Evolutionary conservation across 805 yeast species (phyloP).

Genomic region (Phaffomyces antillensis): DNA sequence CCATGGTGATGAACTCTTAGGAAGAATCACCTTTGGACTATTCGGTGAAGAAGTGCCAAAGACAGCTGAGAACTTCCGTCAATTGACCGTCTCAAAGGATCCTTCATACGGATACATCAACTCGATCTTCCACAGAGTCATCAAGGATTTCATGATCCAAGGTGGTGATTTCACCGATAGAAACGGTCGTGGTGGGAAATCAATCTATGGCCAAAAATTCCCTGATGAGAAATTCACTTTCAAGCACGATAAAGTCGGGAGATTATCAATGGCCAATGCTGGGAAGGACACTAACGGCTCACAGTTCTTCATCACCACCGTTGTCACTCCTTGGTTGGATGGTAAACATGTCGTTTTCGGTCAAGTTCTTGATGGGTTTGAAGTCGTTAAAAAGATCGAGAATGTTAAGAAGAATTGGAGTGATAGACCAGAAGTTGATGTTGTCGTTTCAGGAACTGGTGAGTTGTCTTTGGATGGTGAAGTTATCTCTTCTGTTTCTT

Average conservation of each 20-base stretch:
- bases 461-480: constrained; percentile 39
- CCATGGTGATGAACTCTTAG: constrained; percentile 71
- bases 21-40: constrained; percentile 80
- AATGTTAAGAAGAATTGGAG: constrained; percentile 58
- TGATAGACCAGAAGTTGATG: constrained; percentile 63
- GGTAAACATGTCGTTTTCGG: constrained; percentile 96
- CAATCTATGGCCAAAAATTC: constrained; percentile 68
- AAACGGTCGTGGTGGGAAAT: constrained; percentile 91
- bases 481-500: constrained; percentile 17
- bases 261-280: constrained; percentile 87
- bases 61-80: constrained; percentile 84
- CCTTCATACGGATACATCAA: constrained; percentile 54
- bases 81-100: constrained; percentile 70
- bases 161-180: constrained; percentile 86
- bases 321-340: constrained; percentile 74
- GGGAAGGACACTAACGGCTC: constrained; percentile 93
- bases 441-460: constrained; percentile 67
- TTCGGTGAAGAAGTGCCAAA: constrained; percentile 83
- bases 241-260: constrained; percentile 74
- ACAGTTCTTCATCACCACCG: constrained; percentile 84
- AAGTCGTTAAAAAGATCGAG: constrained; percentile 72
- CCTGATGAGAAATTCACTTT: constrained; percentile 56
- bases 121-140: constrained; percentile 67
- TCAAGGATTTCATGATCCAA: constrained; percentile 89
- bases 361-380: constrained; percentile 83